Base-by-base conservation (phyloP, 495 filamentous ascomycete species). In the Aspergillus nidulans region DNA sequence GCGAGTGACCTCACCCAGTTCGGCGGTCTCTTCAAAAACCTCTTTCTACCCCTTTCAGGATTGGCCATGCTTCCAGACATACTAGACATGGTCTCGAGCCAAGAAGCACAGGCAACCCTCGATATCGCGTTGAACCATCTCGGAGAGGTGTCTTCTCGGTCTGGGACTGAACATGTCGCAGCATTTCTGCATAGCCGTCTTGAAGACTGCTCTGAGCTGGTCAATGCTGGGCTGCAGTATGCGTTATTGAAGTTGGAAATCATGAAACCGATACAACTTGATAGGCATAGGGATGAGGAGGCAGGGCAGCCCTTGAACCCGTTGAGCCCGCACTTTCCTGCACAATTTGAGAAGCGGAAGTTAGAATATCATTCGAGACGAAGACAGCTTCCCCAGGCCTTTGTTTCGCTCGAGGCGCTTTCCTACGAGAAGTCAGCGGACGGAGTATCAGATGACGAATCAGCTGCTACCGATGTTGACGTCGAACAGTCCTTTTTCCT, bases 41-140 rank as follows among this genome's bases (percentile, higher is more conserved):
- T 89, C 32, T 69, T 88, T 25, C 68, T 89, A 3, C 88, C 87
- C 0, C 59, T 88, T 0, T 66, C 85, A 36, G 89, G 88, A 12
- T 82, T 91, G 67, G 81, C 78, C 3, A 85, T 86, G 34, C 73
- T 89, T 28, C 79, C 83, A 5, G 86, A 90, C 56, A 85, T 91
- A 16, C 46, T 89, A 86, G 63, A 81, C 81, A 67, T 77, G 81
- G 48, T 77, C 77, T 26, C 63, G 39, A 64, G 66, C 34, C 63
- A 69, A 12, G 6, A 34, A 34, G 30, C 6, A 2, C 30, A 34
- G 30, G 26, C 26, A 9, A n/a, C n/a, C n/a, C 26, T 9, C 57
- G 66, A 69, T 57, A 57, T 56, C 18, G n/a, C 52, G 19, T 6
- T 5, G 30, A 34, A 34, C 30, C 4, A 34, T 34, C 2, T 12